Conservation (phyloP, 2,329 filamentous ascomycete genomes). For the Calonectria naviculata region DNA sequence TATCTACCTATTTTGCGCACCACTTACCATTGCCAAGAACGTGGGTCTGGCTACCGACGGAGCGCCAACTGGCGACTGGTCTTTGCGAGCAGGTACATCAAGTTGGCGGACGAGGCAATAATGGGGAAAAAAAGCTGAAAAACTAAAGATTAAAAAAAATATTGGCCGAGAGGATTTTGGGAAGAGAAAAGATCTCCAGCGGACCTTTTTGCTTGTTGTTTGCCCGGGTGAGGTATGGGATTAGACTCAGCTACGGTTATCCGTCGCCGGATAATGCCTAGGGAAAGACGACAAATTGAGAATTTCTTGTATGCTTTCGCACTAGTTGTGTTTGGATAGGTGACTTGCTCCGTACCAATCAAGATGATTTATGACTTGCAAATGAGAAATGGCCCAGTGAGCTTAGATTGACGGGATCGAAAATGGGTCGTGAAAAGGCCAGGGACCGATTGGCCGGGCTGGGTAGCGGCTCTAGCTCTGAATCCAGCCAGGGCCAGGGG, state of each 20-base stretch:
- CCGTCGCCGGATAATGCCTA: conserved; percentile 52
- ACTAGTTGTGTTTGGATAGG: background rate
- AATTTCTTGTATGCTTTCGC: conserved; percentile 14
- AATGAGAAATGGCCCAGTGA: background rate
- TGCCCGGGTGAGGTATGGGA: conserved; percentile 41
- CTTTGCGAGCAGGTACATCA: conserved; percentile 16
- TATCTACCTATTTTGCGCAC: conserved; percentile 34
- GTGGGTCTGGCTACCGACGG: conserved; percentile 42
- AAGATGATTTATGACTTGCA: background rate
- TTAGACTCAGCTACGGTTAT: conserved; percentile 54
- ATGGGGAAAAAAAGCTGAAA: conserved; percentile 25
- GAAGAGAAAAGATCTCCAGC: conserved; percentile 29
- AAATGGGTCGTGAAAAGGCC: background rate
- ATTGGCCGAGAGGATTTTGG: conserved; percentile 20
- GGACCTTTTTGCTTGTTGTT: conserved; percentile 29
- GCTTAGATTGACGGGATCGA: background rate
- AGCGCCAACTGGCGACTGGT: conserved; percentile 21
- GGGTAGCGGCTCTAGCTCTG: background rate
- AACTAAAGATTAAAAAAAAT: conserved; percentile 29
- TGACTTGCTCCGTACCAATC: conserved; percentile 7
- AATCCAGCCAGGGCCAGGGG: background rate
- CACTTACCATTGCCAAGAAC: conserved; percentile 23
- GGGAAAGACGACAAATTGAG: conserved; percentile 23
- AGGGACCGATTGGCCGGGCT: conserved; percentile 6
- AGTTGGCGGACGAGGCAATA: conserved; percentile 22